Percentiles rank a stretch among this genome's conserved stretches.
Evolutionary conservation across 2,329 filamentous ascomycete genomes (phyloP).

Genomic region (Colletotrichum truncatum): DNA sequence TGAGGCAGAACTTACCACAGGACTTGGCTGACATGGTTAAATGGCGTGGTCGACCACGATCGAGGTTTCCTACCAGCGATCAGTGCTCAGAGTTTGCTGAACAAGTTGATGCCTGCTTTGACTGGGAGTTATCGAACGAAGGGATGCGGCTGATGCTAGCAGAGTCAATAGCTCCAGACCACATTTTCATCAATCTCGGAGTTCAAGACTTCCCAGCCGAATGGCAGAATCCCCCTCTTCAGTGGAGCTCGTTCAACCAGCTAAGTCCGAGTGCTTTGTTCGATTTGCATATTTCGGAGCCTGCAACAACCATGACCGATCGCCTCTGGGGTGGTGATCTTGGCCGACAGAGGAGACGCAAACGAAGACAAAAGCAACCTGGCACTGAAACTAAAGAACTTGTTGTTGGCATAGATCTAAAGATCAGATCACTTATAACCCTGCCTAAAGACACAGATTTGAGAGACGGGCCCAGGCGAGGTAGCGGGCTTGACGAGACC

Average conservation of each 20-base stretch:
- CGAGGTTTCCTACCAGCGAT: slow-evolving; percentile 7
- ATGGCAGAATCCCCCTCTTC: slow-evolving; percentile 31
- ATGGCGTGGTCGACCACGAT: slow-evolving; percentile 28
- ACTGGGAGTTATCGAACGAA: slow-evolving; percentile 54
- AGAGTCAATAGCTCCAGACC: slow-evolving; percentile 44
- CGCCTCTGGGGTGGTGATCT: slow-evolving; percentile 28
- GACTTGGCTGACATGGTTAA: slow-evolving; percentile 42
- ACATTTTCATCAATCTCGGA: slow-evolving; percentile 49
- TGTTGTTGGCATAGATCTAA: slow-evolving; percentile 25
- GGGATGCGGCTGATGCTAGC: slow-evolving; percentile 43
- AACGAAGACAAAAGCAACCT: slow-evolving; percentile 21
- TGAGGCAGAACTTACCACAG: slow-evolving; percentile 42
- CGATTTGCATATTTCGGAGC: slow-evolving; percentile 8
- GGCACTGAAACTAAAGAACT: slow-evolving; percentile 10
- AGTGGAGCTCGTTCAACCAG: slow-evolving; percentile 50
- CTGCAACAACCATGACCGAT: slow-evolving; percentile 33
- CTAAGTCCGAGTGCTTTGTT: slow-evolving; percentile 34
- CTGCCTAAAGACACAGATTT: slow-evolving; percentile 22
- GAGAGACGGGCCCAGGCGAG: slow-evolving; percentile 12
- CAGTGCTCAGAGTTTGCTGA: slow-evolving; percentile 39
- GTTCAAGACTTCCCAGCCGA: slow-evolving; percentile 29
- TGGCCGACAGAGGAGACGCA: slow-evolving; percentile 18
- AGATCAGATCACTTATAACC: slow-evolving; percentile 19
- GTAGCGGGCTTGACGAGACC: slow-evolving; percentile 26
- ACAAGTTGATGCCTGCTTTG: slow-evolving; percentile 49